A percentile compares a stretch with the other conserved stretches of the same genome.
phyloP scores from a whole-genome alignment of 352 stramenopile species.

The Globisporangium yorkense region DNA sequence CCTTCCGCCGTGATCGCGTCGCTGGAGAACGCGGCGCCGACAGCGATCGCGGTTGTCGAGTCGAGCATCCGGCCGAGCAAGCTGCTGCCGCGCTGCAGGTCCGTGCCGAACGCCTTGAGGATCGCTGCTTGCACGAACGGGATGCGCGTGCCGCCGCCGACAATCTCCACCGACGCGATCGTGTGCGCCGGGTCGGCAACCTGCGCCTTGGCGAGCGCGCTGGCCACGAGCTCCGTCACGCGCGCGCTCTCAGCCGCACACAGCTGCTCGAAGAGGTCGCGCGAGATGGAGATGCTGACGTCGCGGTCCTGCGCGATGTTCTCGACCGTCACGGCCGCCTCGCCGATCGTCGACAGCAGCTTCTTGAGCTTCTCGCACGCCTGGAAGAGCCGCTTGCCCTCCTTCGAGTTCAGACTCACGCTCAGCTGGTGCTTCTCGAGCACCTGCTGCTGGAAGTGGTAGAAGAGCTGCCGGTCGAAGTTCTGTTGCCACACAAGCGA shows the following conservation, averaged over 20 bases:
- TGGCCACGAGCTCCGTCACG: constrained; percentile 49
- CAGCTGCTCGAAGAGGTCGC: constrained; percentile 64
- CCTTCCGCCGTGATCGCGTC: constrained; percentile 14
- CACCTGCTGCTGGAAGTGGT: constrained; percentile 72
- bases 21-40: constrained; percentile 59
- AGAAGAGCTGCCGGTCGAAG: constrained; percentile 72
- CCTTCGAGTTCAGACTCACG: constrained; percentile 62
- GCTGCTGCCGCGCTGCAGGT: constrained; percentile 23
- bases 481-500: constrained; percentile 20
- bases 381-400: constrained; percentile 82
- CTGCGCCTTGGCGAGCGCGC: constrained; percentile 39
- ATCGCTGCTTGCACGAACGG: constrained; percentile 79
- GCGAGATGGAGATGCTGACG: constrained; percentile 65
- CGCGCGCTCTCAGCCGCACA: constrained; percentile 41
- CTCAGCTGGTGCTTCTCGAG: constrained; percentile 42
- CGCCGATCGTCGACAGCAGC: constrained; percentile 81
- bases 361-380: constrained; percentile 88
- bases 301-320: constrained; percentile 82
- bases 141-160: constrained; percentile 88
- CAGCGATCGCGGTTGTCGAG: constrained; percentile 76
- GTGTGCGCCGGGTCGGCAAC: constrained; percentile 17
- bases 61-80: constrained; percentile 86
- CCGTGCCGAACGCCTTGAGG: constrained; percentile 43
- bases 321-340: constrained; percentile 77
- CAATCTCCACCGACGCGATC: constrained; percentile 82